These are phyloP conservation scores for Mycosphaerella sp. DNA, from an alignment of 2,329 filamentous ascomycete genomes.

Conservation along the genomic window DNA sequence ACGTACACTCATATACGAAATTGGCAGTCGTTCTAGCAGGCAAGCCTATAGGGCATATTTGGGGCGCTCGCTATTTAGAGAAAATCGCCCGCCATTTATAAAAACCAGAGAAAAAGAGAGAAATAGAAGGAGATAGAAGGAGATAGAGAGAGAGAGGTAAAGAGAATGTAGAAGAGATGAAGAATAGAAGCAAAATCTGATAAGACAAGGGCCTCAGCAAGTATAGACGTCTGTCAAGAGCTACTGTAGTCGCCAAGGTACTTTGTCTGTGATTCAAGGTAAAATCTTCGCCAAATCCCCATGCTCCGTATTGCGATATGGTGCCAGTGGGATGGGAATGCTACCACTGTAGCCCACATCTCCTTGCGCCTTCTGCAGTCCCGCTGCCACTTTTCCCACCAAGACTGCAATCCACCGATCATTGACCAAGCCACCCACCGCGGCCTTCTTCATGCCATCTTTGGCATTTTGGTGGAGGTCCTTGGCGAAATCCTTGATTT, in stretches of 20 bases:
- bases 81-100: too few species aligned
- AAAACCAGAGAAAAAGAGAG: too few species aligned
- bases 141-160: too few species aligned
- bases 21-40: too few species aligned
- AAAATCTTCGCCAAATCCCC: conserved; percentile 22
- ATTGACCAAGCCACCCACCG: conserved; percentile 44
- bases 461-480: conserved; percentile 33
- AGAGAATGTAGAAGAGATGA: too few species aligned
- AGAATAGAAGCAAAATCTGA: too few species aligned
- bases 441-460: conserved; percentile 44
- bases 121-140: too few species aligned
- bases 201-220: too few species aligned
- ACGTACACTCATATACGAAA: too few species aligned
- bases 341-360: conserved; percentile 47
- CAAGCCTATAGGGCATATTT: too few species aligned
- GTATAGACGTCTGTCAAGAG: too few species aligned
- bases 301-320: conserved; percentile 30
- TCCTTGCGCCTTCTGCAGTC: conserved; percentile 45
- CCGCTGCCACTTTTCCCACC: conserved; percentile 46
- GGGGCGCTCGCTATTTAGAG: too few species aligned
- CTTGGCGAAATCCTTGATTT: conserved; percentile 29
- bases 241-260: background rate
- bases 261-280: conserved; percentile 16
- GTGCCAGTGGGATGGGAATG: conserved; percentile 40
- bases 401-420: conserved; percentile 51